Evolutionary conservation across 257 asterid genomes (phyloP).

Genomic region (Solanum neorickii): DNA sequence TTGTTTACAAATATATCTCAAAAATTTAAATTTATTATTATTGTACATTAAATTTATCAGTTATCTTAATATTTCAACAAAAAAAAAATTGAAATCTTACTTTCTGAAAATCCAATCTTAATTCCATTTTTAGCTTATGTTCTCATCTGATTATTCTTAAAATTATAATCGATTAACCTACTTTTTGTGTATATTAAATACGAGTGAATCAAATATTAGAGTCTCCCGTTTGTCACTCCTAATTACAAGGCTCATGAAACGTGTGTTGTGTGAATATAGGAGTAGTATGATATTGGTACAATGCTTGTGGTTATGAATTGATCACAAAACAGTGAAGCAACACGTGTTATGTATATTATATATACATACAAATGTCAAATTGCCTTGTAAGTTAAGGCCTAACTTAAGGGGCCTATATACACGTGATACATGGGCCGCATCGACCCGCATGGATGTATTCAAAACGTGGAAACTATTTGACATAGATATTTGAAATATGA

Average conservation of each 20-base stretch:
- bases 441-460: background rate
- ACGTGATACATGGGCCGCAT: background rate
- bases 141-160: too few relatives aligned
- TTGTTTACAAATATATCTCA: too few relatives aligned
- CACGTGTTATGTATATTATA: background rate
- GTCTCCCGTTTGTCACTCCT: background rate
- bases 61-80: too few relatives aligned
- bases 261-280: background rate
- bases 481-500: background rate
- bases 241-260: background rate
- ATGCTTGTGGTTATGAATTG: too few relatives aligned
- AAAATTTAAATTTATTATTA: too few relatives aligned
- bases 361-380: background rate
- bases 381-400: background rate
- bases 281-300: background rate
- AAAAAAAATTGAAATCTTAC: background rate
- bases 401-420: background rate
- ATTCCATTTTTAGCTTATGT: too few relatives aligned
- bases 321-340: too few relatives aligned
- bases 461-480: background rate
- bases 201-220: background rate
- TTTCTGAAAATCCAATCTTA: too few relatives aligned
- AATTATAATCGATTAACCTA: too few relatives aligned
- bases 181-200: too few relatives aligned
- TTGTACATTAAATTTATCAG: too few relatives aligned